A percentile compares a stretch with the other conserved stretches of the same genome.
Conservation (phyloP, 495 filamentous ascomycete species). For the Hyphodiscus hymeniophilus region DNA sequence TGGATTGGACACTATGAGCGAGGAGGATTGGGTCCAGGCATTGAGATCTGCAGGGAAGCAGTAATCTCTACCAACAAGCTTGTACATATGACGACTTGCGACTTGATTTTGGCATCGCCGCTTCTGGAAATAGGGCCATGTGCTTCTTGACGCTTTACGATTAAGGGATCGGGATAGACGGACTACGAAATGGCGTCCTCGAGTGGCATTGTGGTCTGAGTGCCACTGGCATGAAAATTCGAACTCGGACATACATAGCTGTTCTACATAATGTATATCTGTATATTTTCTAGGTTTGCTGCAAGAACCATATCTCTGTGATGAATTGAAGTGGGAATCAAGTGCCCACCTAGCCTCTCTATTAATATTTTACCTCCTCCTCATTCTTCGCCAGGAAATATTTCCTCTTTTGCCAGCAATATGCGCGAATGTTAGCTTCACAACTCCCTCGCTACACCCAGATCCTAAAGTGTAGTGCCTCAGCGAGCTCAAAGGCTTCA, state of each 20-base stretch:
- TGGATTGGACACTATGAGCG: slow-evolving; percentile 33
- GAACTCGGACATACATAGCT: no score
- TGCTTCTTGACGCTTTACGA: neutral
- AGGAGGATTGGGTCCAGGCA: slow-evolving; percentile 61
- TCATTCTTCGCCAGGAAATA: no score
- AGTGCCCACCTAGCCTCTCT: no score
- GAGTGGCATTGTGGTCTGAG: neutral
- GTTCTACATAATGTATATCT: slow-evolving; percentile 9
- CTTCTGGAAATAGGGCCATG: neutral
- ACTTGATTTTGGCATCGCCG: neutral
- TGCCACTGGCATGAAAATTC: neutral
- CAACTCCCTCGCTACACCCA: no score
- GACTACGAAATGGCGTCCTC: neutral
- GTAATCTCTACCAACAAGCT: slow-evolving; percentile 7
- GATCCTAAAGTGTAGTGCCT: no score
- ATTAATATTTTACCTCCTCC: no score
- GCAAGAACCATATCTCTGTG: no score
- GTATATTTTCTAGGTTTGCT: neutral
- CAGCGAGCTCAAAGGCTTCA: no score
- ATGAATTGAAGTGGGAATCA: no score
- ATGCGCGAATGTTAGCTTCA: no score
- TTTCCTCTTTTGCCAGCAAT: no score
- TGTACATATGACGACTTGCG: neutral
- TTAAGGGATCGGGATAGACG: no score
- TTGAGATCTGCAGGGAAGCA: slow-evolving; percentile 64